phyloP scores from a whole-genome alignment of 306 rosid genomes.

The Malus fusca region DNA sequence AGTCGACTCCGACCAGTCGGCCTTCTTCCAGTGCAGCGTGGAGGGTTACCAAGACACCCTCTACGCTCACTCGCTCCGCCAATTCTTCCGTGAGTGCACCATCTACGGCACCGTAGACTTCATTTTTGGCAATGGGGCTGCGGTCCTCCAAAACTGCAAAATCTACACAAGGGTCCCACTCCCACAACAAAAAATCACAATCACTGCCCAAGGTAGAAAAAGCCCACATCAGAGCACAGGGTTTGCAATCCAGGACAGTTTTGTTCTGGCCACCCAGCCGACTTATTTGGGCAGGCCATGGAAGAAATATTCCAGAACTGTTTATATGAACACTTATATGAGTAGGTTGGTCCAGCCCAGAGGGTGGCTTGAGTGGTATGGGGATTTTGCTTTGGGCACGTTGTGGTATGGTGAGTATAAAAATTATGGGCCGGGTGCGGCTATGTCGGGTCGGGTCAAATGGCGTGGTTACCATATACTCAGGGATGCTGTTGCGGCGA shows the following conservation, averaged over 20 bases:
- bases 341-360: conserved; percentile 62
- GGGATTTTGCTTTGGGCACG: conserved; percentile 61
- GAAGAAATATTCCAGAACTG: conserved; percentile 68
- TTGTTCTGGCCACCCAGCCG: conserved; percentile 58
- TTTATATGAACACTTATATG: conserved; percentile 66
- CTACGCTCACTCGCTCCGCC: conserved; percentile 72
- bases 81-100: conserved; percentile 69
- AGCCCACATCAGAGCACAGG: conserved; percentile 77
- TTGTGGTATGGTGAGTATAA: conserved; percentile 85
- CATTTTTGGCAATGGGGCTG: conserved; percentile 84
- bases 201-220: conserved; percentile 82
- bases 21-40: conserved; percentile 68
- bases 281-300: conserved; percentile 76
- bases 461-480: conserved; percentile 78
- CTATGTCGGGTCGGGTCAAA: conserved; percentile 28
- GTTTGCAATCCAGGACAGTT: conserved; percentile 62
- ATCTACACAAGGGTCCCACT: conserved; percentile 71
- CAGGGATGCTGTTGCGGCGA: conserved; percentile 35
- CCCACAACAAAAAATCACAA: conserved; percentile 63
- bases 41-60: conserved; percentile 86
- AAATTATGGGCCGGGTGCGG: conserved; percentile 61
- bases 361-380: conserved; percentile 88
- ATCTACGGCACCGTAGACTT: conserved; percentile 81
- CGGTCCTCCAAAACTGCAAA: conserved; percentile 67
- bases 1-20: conserved; percentile 83